Conservation (phyloP, 495 filamentous ascomycete genomes). For the Staphylotrichum longicolle region DNA sequence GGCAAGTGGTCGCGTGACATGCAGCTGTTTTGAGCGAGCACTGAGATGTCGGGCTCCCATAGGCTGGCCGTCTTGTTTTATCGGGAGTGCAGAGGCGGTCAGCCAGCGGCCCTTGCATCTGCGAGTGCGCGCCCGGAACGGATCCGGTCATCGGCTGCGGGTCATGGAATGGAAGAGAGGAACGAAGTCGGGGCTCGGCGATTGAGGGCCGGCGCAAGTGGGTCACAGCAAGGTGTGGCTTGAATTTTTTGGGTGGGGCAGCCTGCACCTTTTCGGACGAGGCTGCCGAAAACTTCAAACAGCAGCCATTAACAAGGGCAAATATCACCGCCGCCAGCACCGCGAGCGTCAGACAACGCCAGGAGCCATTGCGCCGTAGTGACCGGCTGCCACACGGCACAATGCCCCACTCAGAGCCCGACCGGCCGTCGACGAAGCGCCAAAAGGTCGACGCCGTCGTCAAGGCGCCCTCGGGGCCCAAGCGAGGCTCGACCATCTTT, state of each 20-base stretch:
- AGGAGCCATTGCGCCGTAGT: conserved; percentile 9
- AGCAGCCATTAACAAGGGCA: not conserved
- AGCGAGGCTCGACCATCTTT: conserved; percentile 70
- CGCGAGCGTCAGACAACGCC: not conserved
- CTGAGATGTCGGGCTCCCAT: conserved; percentile 15
- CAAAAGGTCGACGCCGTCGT: conserved; percentile 55
- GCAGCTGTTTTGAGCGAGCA: conserved; percentile 8
- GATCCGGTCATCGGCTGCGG: conserved; percentile 16
- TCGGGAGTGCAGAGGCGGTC: conserved; percentile 15
- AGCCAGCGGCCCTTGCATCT: conserved; percentile 8
- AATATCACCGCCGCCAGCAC: not conserved
- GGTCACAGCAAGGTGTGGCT: conserved; percentile 17
- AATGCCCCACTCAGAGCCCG: conserved; percentile 52
- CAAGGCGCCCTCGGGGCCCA: conserved; percentile 33
- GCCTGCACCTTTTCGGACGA: conserved; percentile 11
- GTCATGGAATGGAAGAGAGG: not conserved
- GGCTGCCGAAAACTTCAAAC: conserved; percentile 30
- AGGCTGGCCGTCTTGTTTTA: conserved; percentile 1
- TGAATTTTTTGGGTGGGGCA: conserved; percentile 10
- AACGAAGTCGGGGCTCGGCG: not conserved
- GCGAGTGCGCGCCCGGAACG: not conserved
- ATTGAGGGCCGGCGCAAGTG: conserved; percentile 8
- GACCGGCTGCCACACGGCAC: conserved; percentile 12
- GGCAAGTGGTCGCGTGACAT: conserved; percentile 23
- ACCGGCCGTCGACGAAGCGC: conserved; percentile 61